Evolutionary conservation across 148 eudicot genomes (phyloP).

Genomic region (Selenicereus undatus): DNA sequence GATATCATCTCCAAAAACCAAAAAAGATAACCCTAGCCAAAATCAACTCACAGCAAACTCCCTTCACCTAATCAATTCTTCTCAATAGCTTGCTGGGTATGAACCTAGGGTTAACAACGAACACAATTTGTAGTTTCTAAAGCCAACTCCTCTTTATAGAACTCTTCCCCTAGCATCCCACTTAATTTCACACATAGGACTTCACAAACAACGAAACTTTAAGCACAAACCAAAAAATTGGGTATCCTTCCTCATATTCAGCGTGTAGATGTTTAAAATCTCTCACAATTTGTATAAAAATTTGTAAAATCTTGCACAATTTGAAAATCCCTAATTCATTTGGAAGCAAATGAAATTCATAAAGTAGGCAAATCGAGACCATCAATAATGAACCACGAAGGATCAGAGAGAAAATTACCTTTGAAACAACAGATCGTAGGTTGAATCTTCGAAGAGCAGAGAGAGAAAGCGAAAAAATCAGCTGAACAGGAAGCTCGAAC

Average conservation of each 20-base stretch:
- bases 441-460: neutral
- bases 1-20: neutral
- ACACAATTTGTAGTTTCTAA: neutral
- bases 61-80: neutral
- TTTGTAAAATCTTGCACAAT: neutral
- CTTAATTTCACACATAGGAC: neutral
- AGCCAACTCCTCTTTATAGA: neutral
- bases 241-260: neutral
- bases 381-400: neutral
- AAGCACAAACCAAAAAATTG: neutral
- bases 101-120: neutral
- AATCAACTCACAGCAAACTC: neutral
- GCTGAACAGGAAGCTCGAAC: neutral
- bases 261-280: neutral
- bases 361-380: neutral
- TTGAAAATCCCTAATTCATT: neutral
- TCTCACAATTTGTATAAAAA: no score
- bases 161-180: neutral
- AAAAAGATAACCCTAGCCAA: neutral
- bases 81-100: neutral
- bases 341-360: neutral
- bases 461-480: neutral
- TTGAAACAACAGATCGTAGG: neutral
- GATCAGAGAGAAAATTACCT: neutral
- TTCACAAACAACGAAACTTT: neutral